phyloP scores from a whole-genome alignment of 306 rosid species.

The Cajanus cajan region DNA sequence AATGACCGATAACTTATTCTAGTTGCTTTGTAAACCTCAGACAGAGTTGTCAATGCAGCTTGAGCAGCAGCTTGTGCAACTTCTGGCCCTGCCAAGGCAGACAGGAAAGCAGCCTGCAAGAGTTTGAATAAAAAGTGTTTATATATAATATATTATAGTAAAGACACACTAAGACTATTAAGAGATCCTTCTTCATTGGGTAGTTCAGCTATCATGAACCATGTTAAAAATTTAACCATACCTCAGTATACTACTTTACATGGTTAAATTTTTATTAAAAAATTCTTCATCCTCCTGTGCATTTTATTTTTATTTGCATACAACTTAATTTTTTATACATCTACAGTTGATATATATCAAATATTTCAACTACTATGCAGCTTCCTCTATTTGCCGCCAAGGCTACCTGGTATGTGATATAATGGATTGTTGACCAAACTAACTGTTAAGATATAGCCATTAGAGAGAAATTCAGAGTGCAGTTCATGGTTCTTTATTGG shows the following conservation, averaged over 20 bases:
- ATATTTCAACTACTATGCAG: neutral
- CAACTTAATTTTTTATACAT: neutral
- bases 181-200: conserved; percentile 9
- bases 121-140: conserved; percentile 14
- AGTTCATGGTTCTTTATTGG: neutral
- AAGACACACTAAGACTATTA: neutral
- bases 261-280: no score
- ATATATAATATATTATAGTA: neutral
- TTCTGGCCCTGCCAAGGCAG: conserved; percentile 76
- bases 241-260: neutral
- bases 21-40: conserved; percentile 49
- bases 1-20: conserved; percentile 36
- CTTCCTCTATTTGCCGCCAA: neutral
- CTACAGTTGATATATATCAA: neutral
- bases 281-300: no score
- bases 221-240: neutral
- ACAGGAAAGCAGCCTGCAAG: conserved; percentile 80
- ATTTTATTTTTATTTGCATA: neutral
- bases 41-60: conserved; percentile 66
- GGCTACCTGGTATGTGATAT: neutral
- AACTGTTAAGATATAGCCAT: neutral
- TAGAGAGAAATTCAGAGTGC: neutral
- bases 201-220: neutral
- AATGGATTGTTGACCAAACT: neutral
- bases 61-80: conserved; percentile 80